These are phyloP conservation scores for Aspergillus persii DNA, from an alignment of 2,329 filamentous ascomycete genomes.

Conservation along the genomic window DNA sequence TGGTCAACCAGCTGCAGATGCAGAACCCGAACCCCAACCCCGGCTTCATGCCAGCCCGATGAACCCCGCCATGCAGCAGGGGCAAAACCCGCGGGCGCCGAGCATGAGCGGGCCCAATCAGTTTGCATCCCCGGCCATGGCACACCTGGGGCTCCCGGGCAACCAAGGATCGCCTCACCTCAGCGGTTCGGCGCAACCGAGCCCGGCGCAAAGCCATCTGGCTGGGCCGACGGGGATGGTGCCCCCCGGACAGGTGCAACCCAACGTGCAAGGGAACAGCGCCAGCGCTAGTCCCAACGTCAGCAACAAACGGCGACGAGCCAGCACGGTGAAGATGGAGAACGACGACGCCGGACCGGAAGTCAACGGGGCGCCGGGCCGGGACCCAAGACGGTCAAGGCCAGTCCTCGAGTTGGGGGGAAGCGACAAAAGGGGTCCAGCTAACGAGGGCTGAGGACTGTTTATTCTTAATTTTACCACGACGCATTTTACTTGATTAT, in stretches of 20 bases:
- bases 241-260: conserved; percentile 55
- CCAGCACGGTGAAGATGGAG: conserved; percentile 60
- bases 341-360: conserved; percentile 51
- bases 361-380: conserved; percentile 47
- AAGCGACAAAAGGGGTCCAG: conserved; percentile 46
- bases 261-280: conserved; percentile 52
- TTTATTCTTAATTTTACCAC: conserved; percentile 8
- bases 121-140: conserved; percentile 59
- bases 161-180: conserved; percentile 52
- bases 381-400: conserved; percentile 44
- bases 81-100: conserved; percentile 41
- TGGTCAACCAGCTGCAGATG: conserved; percentile 48
- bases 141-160: conserved; percentile 51
- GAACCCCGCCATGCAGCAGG: conserved; percentile 37
- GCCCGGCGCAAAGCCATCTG: conserved; percentile 46
- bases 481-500: conserved; percentile 4
- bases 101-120: conserved; percentile 48
- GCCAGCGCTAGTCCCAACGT: conserved; percentile 64
- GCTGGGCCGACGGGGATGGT: conserved; percentile 53
- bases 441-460: conserved; percentile 6
- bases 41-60: conserved; percentile 29
- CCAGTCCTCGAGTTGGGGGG: conserved; percentile 45
- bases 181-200: conserved; percentile 49
- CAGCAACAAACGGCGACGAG: conserved; percentile 57
- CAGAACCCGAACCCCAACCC: conserved; percentile 32